A percentile compares a stretch with the other conserved stretches of the same genome.
Conservation (phyloP, 441 rosid species). For the Erysimum pusillum region DNA sequence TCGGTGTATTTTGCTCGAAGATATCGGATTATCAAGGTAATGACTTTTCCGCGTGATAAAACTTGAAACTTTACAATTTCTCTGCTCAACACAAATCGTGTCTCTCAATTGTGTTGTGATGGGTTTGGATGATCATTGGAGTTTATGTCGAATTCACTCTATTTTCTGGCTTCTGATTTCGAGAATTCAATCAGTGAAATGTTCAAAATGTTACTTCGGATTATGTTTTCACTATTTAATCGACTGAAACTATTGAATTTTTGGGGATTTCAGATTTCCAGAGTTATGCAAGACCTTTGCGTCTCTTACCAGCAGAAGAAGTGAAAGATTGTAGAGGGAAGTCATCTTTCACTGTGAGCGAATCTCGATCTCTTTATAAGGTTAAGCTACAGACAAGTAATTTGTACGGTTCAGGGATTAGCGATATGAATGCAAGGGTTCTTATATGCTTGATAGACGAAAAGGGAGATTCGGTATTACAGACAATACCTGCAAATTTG, state of each 20-base stretch:
- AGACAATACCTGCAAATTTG: constrained; percentile 63
- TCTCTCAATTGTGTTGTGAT: neutral
- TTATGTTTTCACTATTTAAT: constrained; percentile 15
- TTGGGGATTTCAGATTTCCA: constrained; percentile 63
- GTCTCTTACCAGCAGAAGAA: constrained; percentile 65
- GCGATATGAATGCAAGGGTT: constrained; percentile 67
- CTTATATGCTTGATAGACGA: constrained; percentile 72
- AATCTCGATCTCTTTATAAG: constrained; percentile 61
- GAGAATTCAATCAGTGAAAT: neutral
- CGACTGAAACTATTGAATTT: constrained; percentile 12
- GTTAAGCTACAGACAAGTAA: constrained; percentile 76
- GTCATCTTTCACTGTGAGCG: constrained; percentile 34
- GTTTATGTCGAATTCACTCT: constrained; percentile 4
- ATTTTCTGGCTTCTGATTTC: neutral
- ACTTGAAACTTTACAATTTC: neutral
- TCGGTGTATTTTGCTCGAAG: constrained; percentile 48
- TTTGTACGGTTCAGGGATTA: constrained; percentile 68
- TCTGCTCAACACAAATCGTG: neutral
- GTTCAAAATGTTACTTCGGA: constrained; percentile 20
- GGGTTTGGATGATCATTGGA: constrained; percentile 24
- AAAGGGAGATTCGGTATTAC: constrained; percentile 72
- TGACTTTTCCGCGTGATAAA: neutral
- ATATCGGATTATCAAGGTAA: constrained; percentile 70
- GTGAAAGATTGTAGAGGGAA: constrained; percentile 51
- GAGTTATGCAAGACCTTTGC: constrained; percentile 73